Evolutionary conservation across 2,329 filamentous ascomycete species (phyloP).

Genomic region (Phoma sp.): DNA sequence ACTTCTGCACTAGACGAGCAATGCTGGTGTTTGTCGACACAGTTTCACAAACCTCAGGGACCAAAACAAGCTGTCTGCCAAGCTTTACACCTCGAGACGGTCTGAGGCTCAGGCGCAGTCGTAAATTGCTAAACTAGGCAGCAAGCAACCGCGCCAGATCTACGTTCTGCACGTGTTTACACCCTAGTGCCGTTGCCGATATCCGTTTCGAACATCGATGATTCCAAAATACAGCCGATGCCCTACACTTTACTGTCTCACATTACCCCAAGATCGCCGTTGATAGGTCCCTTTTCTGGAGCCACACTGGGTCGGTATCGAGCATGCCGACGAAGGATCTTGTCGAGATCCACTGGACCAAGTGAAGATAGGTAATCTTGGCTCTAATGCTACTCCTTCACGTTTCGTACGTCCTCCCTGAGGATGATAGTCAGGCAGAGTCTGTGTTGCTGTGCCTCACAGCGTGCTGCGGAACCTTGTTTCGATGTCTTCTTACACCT

Average conservation of each 20-base stretch:
- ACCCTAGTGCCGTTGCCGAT: not conserved
- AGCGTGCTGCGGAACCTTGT: constrained; percentile 22
- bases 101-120: constrained; percentile 28
- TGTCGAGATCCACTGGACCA: constrained; percentile 25
- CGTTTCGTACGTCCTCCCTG: constrained; percentile 29
- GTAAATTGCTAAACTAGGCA: constrained; percentile 7
- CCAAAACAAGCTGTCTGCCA: constrained; percentile 30
- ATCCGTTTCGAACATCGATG: constrained; percentile 7
- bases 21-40: constrained; percentile 7
- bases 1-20: not conserved
- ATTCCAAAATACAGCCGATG: constrained; percentile 1
- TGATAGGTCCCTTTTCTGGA: constrained; percentile 12
- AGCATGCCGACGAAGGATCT: constrained; percentile 9
- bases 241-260: constrained; percentile 23
- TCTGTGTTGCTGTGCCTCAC: constrained; percentile 22
- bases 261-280: constrained; percentile 1
- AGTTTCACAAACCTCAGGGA: constrained; percentile 30
- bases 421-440: constrained; percentile 17
- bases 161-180: constrained; percentile 2
- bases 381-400: constrained; percentile 30
- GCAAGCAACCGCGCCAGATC: constrained; percentile 2
- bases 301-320: constrained; percentile 9
- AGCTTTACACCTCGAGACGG: constrained; percentile 28
- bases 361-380: constrained; percentile 21
- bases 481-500: constrained; percentile 28